Evolutionary conservation across 1,284 basidiomycete genomes (phyloP).

Genomic region (Ganoderma lingzhi): DNA sequence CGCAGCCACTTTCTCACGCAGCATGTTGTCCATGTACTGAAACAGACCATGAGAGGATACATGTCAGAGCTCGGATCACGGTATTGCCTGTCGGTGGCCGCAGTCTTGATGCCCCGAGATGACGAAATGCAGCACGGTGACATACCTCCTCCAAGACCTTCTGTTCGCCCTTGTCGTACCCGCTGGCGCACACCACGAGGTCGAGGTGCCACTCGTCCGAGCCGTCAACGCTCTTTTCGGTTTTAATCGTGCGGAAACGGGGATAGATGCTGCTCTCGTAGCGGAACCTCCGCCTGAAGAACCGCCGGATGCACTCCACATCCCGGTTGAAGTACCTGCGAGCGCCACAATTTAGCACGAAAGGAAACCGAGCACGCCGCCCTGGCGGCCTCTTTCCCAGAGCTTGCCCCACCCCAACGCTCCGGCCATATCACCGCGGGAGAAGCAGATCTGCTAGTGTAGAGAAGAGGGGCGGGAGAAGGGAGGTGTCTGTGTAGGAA

Average conservation of each 20-base stretch:
- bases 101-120: constrained; percentile 8
- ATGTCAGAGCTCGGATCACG: constrained; percentile 12
- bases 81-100: constrained; percentile 19
- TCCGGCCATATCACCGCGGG: background rate
- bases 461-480: constrained; percentile 15
- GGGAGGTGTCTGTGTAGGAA: background rate
- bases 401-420: background rate
- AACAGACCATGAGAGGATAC: background rate
- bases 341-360: constrained; percentile 14
- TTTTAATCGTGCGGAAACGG: constrained; percentile 69
- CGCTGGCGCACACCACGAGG: constrained; percentile 91
- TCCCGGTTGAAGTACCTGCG: constrained; percentile 97
- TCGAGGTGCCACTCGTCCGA: constrained; percentile 75
- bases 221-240: constrained; percentile 51
- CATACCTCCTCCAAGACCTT: constrained; percentile 83
- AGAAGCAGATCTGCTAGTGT: background rate
- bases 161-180: constrained; percentile 87
- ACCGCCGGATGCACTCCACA: constrained; percentile 94
- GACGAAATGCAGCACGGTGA: constrained; percentile 11
- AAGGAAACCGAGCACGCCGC: constrained; percentile 2
- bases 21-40: constrained; percentile 75
- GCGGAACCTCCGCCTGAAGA: constrained; percentile 92
- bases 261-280: constrained; percentile 94
- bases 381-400: background rate
- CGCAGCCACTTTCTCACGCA: constrained; percentile 46